Conservation (phyloP, 352 stramenopile genomes). For the Phytophthora capsici region DNA sequence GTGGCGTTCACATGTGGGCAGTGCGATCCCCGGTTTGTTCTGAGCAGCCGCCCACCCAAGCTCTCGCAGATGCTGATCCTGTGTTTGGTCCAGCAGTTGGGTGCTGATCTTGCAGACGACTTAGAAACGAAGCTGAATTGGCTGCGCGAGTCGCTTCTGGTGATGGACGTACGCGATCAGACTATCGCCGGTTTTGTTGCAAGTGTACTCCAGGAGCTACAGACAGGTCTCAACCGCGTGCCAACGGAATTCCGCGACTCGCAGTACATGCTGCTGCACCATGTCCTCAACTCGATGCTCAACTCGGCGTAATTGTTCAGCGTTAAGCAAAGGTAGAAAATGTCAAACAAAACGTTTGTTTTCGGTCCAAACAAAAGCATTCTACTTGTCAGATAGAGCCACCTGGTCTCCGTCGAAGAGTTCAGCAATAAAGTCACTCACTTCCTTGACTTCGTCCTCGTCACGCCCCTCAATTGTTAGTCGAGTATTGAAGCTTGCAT, state of each 20-base stretch:
- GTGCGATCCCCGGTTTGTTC: slow-evolving; percentile 65
- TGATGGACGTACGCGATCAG: slow-evolving; percentile 80
- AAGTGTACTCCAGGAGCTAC: slow-evolving; percentile 80
- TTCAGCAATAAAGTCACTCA: slow-evolving; percentile 51
- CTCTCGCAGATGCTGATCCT: slow-evolving; percentile 88
- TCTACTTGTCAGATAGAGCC: slow-evolving; percentile 22
- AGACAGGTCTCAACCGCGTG: slow-evolving; percentile 67
- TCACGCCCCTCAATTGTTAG: slow-evolving; percentile 74
- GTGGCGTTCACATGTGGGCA: slow-evolving; percentile 76
- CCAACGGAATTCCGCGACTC: slow-evolving; percentile 67
- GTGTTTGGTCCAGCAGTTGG: slow-evolving; percentile 85
- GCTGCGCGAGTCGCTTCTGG: slow-evolving; percentile 80
- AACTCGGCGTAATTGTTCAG: slow-evolving; percentile 62
- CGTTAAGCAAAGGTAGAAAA: slow-evolving; percentile 25
- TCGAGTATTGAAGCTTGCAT: slow-evolving; percentile 71
- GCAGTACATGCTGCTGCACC: slow-evolving; percentile 85
- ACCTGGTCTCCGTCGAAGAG: slow-evolving; percentile 36
- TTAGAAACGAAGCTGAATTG: slow-evolving; percentile 75
- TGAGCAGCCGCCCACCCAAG: slow-evolving; percentile 69
- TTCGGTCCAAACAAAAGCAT: not conserved
- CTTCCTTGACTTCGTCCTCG: slow-evolving; percentile 54
- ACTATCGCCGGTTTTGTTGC: slow-evolving; percentile 81
- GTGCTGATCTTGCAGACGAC: slow-evolving; percentile 70
- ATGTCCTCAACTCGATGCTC: slow-evolving; percentile 88
- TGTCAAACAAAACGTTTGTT: slow-evolving; percentile 29